Conservation (phyloP, 1,139 yeast genomes). For the Taphrina communis region DNA sequence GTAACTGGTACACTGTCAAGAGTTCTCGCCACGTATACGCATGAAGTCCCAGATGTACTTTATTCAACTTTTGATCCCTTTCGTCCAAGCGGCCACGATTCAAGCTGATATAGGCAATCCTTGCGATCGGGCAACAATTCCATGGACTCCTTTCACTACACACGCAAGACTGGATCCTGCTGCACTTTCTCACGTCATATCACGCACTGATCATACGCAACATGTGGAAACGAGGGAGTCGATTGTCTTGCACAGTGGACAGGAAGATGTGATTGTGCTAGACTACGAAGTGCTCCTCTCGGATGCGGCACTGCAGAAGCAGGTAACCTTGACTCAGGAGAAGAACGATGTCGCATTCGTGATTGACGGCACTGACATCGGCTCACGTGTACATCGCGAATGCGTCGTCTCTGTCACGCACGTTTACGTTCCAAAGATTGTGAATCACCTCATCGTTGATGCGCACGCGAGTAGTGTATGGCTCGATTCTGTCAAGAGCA, state of each 20-base stretch:
- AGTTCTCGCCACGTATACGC: not conserved
- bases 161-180: conserved; percentile 13
- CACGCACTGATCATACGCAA: conserved; percentile 2
- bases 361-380: conserved; percentile 15
- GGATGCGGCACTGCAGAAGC: conserved; percentile 9
- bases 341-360: conserved; percentile 24
- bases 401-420: conserved; percentile 16
- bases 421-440: not conserved
- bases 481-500: not conserved
- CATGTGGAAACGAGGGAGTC: not conserved
- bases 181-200: conserved; percentile 11
- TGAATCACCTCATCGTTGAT: conserved; percentile 16
- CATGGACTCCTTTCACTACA: conserved; percentile 22
- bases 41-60: not conserved
- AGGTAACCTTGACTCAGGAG: conserved; percentile 3
- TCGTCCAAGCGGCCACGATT: not conserved
- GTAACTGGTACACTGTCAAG: no score
- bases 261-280: conserved; percentile 16
- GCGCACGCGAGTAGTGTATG: not conserved
- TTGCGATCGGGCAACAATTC: conserved; percentile 17
- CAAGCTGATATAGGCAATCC: conserved; percentile 1
- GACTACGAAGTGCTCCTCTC: conserved; percentile 11
- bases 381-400: not conserved
- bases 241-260: not conserved
- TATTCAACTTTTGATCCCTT: not conserved